Evolutionary conservation across 2,329 filamentous ascomycete genomes (phyloP).

Genomic region (Talaromyces sp.): DNA sequence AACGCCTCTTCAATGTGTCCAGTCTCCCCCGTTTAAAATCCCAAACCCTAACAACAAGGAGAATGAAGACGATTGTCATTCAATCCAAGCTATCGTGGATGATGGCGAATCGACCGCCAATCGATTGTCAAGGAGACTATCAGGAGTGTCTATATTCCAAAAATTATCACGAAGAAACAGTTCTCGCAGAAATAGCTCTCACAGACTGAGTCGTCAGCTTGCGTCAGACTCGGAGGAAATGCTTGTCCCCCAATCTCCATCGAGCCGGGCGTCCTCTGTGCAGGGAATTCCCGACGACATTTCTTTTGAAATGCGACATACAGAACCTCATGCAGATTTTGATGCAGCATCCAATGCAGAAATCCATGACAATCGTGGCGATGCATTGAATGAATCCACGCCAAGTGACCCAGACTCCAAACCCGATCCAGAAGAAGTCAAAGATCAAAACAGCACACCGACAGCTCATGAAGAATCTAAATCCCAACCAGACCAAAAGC

Average conservation of each 20-base stretch:
- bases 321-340: background rate
- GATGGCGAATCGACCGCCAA: slow-evolving; percentile 27
- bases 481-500: background rate
- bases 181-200: slow-evolving; percentile 13
- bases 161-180: slow-evolving; percentile 17
- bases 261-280: slow-evolving; percentile 18
- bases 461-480: background rate
- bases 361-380: background rate
- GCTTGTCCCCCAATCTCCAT: slow-evolving; percentile 18
- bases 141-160: slow-evolving; percentile 22
- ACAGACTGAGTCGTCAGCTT: slow-evolving; percentile 13
- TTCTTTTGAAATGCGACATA: background rate
- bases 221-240: slow-evolving; percentile 32
- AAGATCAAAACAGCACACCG: background rate
- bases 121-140: slow-evolving; percentile 24
- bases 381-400: background rate
- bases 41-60: slow-evolving; percentile 20
- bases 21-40: slow-evolving; percentile 15
- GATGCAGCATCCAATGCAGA: background rate
- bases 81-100: slow-evolving; percentile 60
- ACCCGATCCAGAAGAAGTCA: background rate
- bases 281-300: slow-evolving; percentile 19
- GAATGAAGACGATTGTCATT: slow-evolving; percentile 44
- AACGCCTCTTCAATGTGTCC: slow-evolving; percentile 2
- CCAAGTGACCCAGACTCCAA: background rate